A percentile compares a stretch with the other conserved stretches of the same genome.
Conservation (phyloP, 345 rosid species). For the Sisymbrium irio region DNA sequence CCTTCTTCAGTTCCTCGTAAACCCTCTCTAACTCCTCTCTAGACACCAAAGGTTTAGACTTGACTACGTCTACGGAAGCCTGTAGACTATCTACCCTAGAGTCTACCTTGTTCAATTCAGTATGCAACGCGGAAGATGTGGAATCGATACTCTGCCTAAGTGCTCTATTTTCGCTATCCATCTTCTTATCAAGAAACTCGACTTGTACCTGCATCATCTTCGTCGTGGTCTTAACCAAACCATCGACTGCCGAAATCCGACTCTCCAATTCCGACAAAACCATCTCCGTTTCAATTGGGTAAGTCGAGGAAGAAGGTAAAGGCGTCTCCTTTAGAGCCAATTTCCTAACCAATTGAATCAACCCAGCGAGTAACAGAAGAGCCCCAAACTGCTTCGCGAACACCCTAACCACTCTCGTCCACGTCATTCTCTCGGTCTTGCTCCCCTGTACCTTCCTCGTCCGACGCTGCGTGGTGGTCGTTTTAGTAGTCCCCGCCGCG, state of each 20-base stretch:
- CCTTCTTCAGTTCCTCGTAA: constrained; percentile 53
- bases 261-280: constrained; percentile 67
- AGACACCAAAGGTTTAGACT: constrained; percentile 50
- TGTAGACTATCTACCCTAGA: constrained; percentile 36
- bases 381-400: constrained; percentile 64
- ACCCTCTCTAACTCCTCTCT: constrained; percentile 68
- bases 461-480: constrained; percentile 59
- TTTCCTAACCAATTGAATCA: constrained; percentile 65
- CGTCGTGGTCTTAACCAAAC: constrained; percentile 57
- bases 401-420: constrained; percentile 59
- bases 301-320: constrained; percentile 17
- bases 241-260: constrained; percentile 75
- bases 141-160: constrained; percentile 52
- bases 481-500: constrained; percentile 41
- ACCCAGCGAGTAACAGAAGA: constrained; percentile 55
- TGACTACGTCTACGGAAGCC: constrained; percentile 55
- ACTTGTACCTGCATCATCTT: constrained; percentile 88
- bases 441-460: constrained; percentile 44
- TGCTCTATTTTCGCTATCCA: constrained; percentile 52
- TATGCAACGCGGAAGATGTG: constrained; percentile 35
- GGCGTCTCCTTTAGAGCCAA: constrained; percentile 36
- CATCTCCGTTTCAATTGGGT: constrained; percentile 21
- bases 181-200: constrained; percentile 72
- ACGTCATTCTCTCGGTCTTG: constrained; percentile 50
- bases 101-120: constrained; percentile 51